Percentiles rank a stretch among this genome's conserved stretches.
These are phyloP conservation scores for Hericium coralloides DNA, from an alignment of 768 basidiomycete genomes.

Conservation along the genomic window DNA sequence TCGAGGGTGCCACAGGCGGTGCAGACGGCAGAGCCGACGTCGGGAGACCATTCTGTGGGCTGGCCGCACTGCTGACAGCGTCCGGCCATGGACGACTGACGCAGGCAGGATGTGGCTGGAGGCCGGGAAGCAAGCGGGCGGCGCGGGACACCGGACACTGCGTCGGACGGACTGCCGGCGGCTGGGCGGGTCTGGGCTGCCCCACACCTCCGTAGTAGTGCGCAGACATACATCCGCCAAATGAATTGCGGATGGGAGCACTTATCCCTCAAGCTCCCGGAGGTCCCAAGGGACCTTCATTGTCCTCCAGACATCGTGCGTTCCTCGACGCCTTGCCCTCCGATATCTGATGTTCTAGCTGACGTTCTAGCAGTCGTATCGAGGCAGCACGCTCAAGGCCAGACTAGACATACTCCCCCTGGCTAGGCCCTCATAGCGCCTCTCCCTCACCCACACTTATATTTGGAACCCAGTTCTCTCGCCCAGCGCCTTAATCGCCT, in stretches of 20 bases:
- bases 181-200: not conserved
- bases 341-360: too few species aligned
- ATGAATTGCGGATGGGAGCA: too few species aligned
- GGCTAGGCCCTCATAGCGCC: not conserved
- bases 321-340: too few species aligned
- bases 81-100: slow-evolving; percentile 1
- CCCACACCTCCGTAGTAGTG: too few species aligned
- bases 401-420: not conserved
- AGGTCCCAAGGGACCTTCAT: too few species aligned
- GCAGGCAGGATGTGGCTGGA: not conserved
- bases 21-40: slow-evolving; percentile 38
- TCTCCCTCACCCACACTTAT: not conserved
- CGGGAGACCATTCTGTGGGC: slow-evolving; percentile 9
- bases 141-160: not conserved
- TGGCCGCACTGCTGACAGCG: slow-evolving; percentile 10
- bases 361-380: too few species aligned
- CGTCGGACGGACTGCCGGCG: not conserved
- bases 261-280: too few species aligned
- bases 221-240: too few species aligned
- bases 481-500: not conserved
- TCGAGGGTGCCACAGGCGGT: slow-evolving; percentile 61
- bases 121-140: not conserved
- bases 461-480: not conserved
- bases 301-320: too few species aligned
- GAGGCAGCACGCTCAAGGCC: too few species aligned